A percentile compares a stretch with the other conserved stretches of the same genome.
Evolutionary conservation across 169 alveolate species (phyloP).

Genomic region (Amoebophrya sp.): DNA sequence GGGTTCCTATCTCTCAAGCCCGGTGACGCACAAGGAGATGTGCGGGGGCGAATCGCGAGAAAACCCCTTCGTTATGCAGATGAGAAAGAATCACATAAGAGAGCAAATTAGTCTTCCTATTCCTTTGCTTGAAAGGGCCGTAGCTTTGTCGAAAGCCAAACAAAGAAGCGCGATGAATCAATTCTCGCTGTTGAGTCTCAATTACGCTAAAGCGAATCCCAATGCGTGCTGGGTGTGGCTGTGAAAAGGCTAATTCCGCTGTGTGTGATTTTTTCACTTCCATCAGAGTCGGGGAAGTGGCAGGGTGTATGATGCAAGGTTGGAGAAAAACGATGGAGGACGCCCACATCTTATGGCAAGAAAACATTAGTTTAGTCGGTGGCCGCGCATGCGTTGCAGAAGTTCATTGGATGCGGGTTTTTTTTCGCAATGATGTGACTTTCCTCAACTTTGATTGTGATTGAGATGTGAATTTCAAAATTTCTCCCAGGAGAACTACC

Average conservation of each 20-base stretch:
- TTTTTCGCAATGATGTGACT: neutral
- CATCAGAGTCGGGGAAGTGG: neutral
- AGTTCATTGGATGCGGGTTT: neutral
- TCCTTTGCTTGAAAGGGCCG: too few relatives aligned
- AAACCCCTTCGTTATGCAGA: too few relatives aligned
- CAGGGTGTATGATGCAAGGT: slow-evolving; percentile 68
- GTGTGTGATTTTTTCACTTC: too few relatives aligned
- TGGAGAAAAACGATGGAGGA: slow-evolving; percentile 92
- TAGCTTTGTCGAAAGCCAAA: too few relatives aligned
- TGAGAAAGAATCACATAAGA: too few relatives aligned
- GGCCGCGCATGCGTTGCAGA: neutral
- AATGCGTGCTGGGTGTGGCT: too few relatives aligned
- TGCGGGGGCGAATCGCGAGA: neutral
- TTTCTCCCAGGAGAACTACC: neutral
- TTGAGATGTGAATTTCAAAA: neutral
- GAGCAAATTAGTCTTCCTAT: too few relatives aligned
- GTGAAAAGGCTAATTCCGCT: too few relatives aligned
- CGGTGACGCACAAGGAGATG: neutral
- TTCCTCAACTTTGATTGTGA: neutral
- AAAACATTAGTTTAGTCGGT: neutral
- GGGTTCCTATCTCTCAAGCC: neutral
- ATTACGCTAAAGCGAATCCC: too few relatives aligned
- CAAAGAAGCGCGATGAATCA: too few relatives aligned
- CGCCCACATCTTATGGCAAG: slow-evolving; percentile 61
- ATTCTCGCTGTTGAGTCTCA: too few relatives aligned